A percentile compares a stretch with the other conserved stretches of the same genome.
phyloP scores from a whole-genome alignment of 2,329 filamentous ascomycete species.

The Ascochyta rabiei region DNA sequence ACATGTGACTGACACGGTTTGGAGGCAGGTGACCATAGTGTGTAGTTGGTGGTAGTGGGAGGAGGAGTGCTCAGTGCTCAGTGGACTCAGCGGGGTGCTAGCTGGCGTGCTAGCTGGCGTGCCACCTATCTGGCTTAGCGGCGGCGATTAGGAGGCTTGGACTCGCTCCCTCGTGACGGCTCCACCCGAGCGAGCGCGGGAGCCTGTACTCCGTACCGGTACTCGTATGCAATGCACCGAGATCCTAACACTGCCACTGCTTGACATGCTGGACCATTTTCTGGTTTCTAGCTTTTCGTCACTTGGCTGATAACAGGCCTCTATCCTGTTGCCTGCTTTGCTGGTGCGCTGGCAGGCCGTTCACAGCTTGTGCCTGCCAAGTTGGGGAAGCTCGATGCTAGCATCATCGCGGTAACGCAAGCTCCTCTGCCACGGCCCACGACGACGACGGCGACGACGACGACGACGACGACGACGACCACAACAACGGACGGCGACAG shows the following conservation, averaged over 20 bases:
- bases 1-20: neutral
- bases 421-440: slow-evolving; percentile 13
- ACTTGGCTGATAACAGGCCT: neutral
- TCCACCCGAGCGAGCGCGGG: slow-evolving; percentile 22
- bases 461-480: too few species aligned
- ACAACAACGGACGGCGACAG: slow-evolving; percentile 2
- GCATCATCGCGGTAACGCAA: slow-evolving; percentile 25
- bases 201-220: slow-evolving; percentile 21
- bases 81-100: neutral
- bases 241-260: slow-evolving; percentile 1
- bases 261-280: neutral
- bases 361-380: slow-evolving; percentile 28
- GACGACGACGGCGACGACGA: neutral
- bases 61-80: too few species aligned
- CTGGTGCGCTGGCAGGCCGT: slow-evolving; percentile 12
- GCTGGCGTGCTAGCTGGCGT: neutral
- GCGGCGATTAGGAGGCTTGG: slow-evolving; percentile 13
- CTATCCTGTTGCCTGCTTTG: neutral
- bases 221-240: slow-evolving; percentile 10
- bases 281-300: neutral
- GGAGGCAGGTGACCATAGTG: slow-evolving; percentile 1
- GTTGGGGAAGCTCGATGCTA: slow-evolving; percentile 29
- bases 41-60: too few species aligned
- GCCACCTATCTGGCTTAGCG: too few species aligned
- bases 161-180: slow-evolving; percentile 16